Evolutionary conservation across 768 basidiomycete genomes (phyloP).

Genomic region (Ramaria rubella): DNA sequence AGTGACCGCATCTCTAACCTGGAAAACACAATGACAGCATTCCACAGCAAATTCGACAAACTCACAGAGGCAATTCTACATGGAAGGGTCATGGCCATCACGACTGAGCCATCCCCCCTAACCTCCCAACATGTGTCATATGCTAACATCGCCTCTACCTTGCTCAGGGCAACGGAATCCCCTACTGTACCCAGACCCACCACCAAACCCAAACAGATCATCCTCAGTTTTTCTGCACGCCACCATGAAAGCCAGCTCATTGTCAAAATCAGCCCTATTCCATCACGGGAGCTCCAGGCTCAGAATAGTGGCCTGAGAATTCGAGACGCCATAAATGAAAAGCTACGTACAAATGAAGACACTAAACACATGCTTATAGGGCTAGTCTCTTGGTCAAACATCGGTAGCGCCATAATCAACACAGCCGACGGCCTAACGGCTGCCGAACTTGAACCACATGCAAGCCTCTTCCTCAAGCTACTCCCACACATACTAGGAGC

Average conservation of each 20-base stretch:
- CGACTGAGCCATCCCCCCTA: too few relatives aligned
- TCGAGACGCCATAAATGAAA: too few relatives aligned
- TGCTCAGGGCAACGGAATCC: background rate
- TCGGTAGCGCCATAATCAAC: too few relatives aligned
- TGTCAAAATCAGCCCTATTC: background rate
- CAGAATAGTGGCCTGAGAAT: background rate
- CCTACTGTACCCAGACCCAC: background rate
- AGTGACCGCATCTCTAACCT: background rate
- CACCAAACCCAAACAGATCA: background rate
- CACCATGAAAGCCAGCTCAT: background rate
- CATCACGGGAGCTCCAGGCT: background rate
- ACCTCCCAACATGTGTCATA: background rate
- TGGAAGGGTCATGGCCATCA: too few relatives aligned
- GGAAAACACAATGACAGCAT: background rate
- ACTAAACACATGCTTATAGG: background rate
- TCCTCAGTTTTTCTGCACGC: background rate
- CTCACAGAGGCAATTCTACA: background rate
- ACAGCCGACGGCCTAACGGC: background rate
- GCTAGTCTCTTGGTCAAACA: background rate
- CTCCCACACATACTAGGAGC: background rate
- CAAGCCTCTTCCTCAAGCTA: background rate
- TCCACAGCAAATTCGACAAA: background rate
- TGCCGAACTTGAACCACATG: background rate
- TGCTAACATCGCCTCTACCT: background rate
- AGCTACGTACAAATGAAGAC: too few relatives aligned